Conservation (phyloP, 768 basidiomycete genomes). For the Strobilomyces dryophilus region DNA sequence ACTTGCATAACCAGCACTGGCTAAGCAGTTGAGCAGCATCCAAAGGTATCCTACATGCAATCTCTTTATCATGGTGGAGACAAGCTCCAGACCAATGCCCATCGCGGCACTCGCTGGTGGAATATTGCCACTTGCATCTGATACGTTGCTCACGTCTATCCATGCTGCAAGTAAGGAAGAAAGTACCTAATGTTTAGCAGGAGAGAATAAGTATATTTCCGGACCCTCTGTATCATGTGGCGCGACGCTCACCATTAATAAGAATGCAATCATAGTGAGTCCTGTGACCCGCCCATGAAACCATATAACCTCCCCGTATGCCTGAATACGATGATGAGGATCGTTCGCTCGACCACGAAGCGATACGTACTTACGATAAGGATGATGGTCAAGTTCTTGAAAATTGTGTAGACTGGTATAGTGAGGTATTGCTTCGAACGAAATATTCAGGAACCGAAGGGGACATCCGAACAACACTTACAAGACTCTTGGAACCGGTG, state of each 20-base stretch:
- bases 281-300: constrained; percentile 87
- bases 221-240: neutral
- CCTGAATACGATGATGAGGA: constrained; percentile 41
- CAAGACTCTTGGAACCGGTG: constrained; percentile 95
- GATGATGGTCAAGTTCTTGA: constrained; percentile 99
- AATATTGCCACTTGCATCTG: constrained; percentile 25
- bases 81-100: constrained; percentile 28
- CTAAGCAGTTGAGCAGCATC: constrained; percentile 92
- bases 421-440: constrained; percentile 82
- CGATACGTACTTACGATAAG: constrained; percentile 65
- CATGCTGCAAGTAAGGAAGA: constrained; percentile 98
- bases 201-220: neutral
- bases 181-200: constrained; percentile 52
- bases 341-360: neutral
- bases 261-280: constrained; percentile 84
- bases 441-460: neutral
- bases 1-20: constrained; percentile 86
- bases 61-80: constrained; percentile 45
- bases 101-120: constrained; percentile 26
- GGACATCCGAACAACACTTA: constrained; percentile 40
- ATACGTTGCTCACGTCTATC: constrained; percentile 61
- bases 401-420: constrained; percentile 98
- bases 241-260: constrained; percentile 70
- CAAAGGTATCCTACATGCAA: constrained; percentile 88
- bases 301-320: constrained; percentile 97